Percentiles rank a stretch among this genome's conserved stretches.
Evolutionary conservation across 2,329 filamentous ascomycete species (phyloP).

Genomic region (Davidsoniella virescens): DNA sequence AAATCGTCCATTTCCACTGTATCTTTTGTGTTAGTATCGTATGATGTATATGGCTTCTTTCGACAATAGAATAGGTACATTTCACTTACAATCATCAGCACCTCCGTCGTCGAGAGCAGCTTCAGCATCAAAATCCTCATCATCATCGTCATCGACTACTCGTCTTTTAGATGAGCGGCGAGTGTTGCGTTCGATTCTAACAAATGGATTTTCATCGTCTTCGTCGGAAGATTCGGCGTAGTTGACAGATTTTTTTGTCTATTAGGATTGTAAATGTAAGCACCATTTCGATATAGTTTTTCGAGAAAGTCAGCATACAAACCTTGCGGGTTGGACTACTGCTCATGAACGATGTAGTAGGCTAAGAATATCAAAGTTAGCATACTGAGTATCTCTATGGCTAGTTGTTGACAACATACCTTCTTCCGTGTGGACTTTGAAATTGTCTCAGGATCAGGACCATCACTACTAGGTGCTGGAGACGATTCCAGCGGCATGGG

Average conservation of each 20-base stretch:
- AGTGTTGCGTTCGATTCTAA: conserved; percentile 15
- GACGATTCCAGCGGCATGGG: conserved; percentile 40
- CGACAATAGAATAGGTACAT: background rate
- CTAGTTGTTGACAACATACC: conserved; percentile 35
- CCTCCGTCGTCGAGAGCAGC: conserved; percentile 38
- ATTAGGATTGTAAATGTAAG: background rate
- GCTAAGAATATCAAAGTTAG: background rate
- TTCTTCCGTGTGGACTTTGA: conserved; percentile 21
- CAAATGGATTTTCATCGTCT: conserved; percentile 47
- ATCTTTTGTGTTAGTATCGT: conserved; percentile 9
- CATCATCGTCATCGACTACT: conserved; percentile 49
- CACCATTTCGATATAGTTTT: background rate
- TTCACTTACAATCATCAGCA: conserved; percentile 41
- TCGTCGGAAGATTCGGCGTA: conserved; percentile 80
- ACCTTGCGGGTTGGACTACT: conserved; percentile 75
- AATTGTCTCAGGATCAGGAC: conserved; percentile 47
- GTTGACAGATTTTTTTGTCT: conserved; percentile 46
- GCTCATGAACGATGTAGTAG: conserved; percentile 26
- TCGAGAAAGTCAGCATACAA: conserved; percentile 13
- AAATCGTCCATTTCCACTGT: conserved; percentile 69
- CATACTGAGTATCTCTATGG: too few species aligned
- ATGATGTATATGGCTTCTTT: background rate
- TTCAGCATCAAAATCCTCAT: conserved; percentile 48
- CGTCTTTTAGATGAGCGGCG: conserved; percentile 33
- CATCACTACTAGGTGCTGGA: conserved; percentile 60